Evolutionary conservation across 345 rosid species (phyloP).

Genomic region (Rhodomyrtus tomentosa): DNA sequence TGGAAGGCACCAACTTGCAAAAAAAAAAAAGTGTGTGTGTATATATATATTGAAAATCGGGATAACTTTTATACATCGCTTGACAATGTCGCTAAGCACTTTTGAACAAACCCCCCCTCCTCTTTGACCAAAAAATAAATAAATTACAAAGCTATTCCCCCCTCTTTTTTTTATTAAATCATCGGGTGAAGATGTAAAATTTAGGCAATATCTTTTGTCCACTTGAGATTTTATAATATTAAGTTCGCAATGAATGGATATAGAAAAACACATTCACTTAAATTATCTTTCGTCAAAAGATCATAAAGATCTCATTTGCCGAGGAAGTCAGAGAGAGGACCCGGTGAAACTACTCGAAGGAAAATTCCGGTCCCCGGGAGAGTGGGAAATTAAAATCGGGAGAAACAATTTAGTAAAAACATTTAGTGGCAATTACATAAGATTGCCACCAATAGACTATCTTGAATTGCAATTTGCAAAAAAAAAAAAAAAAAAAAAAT

Average conservation of each 20-base stretch:
- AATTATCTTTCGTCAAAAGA: background rate
- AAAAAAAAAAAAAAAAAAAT: too few species aligned
- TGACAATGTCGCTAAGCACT: too few species aligned
- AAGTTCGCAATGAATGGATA: background rate
- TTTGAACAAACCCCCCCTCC: fast-evolving
- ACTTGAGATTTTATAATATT: background rate
- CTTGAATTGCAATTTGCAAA: background rate
- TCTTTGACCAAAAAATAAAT: too few species aligned
- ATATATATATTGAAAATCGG: background rate
- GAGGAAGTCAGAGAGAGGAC: too few species aligned
- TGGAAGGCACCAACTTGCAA: background rate
- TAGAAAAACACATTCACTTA: background rate
- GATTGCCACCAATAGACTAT: background rate
- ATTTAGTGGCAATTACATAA: background rate
- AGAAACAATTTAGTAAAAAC: background rate
- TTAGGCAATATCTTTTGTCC: background rate
- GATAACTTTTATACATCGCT: too few species aligned
- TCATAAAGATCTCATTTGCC: background rate
- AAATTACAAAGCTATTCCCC: too few species aligned
- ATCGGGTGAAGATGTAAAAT: background rate
- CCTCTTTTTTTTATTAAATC: background rate
- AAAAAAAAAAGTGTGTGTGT: background rate
- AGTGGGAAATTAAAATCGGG: too few species aligned
- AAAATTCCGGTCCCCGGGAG: too few species aligned
- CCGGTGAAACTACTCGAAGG: too few species aligned